Evolutionary conservation across 441 rosid species (phyloP).

Genomic region (Kokia cookei): DNA sequence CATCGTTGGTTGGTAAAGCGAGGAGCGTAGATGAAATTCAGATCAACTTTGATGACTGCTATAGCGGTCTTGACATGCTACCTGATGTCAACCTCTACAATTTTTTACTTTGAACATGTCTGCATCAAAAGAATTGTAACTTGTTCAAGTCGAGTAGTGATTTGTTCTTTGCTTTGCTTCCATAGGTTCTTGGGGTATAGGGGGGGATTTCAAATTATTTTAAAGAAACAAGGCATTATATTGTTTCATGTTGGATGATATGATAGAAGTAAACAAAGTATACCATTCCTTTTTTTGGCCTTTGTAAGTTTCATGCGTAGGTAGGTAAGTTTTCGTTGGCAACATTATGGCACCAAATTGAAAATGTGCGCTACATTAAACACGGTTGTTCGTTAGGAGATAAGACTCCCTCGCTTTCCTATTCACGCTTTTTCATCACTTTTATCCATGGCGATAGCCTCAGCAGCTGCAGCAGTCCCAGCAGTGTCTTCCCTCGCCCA

Average conservation of each 20-base stretch:
- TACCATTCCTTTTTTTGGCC: too few relatives aligned
- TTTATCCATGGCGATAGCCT: slow-evolving; percentile 13
- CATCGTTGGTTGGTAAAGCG: background rate
- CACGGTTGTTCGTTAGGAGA: background rate
- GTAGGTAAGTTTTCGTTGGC: too few relatives aligned
- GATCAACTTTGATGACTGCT: slow-evolving; percentile 27
- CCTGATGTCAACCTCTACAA: slow-evolving; percentile 24
- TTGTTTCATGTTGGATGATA: background rate
- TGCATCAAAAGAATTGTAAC: background rate
- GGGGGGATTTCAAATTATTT: background rate
- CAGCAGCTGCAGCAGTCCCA: slow-evolving; percentile 9
- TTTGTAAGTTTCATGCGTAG: too few relatives aligned
- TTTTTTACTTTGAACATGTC: slow-evolving; percentile 4
- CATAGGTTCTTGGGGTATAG: background rate
- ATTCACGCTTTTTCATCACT: background rate
- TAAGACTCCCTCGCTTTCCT: slow-evolving; percentile 14
- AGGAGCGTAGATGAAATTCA: slow-evolving; percentile 5
- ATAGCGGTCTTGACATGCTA: slow-evolving; percentile 27
- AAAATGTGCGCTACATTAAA: background rate
- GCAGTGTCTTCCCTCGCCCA: slow-evolving; percentile 28
- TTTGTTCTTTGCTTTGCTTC: background rate
- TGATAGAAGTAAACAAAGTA: too few relatives aligned
- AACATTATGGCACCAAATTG: background rate
- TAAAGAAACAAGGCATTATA: background rate
- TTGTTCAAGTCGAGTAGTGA: background rate